Conservation (phyloP, 495 filamentous ascomycete genomes). For the Cenococcum geophilum region DNA sequence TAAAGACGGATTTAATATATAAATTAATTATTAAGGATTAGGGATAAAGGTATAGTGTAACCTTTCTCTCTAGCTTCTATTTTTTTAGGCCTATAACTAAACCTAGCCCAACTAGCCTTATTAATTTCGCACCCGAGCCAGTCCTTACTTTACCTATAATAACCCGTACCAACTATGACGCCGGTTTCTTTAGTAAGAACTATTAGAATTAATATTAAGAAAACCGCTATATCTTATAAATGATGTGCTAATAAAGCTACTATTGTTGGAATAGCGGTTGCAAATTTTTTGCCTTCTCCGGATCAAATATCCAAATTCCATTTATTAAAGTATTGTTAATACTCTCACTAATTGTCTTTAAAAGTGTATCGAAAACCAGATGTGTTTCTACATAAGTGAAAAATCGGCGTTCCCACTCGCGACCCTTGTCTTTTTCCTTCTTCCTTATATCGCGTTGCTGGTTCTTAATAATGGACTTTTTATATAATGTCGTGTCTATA, state of each 20-base stretch:
- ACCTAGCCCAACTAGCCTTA: no score
- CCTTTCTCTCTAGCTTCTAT: no score
- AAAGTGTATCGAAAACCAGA: conserved; percentile 52
- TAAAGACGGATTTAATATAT: no score
- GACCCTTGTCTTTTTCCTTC: conserved; percentile 68
- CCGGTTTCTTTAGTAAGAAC: no score
- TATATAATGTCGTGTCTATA: conserved; percentile 67
- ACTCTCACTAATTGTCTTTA: conserved; percentile 51
- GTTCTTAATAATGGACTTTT: conserved; percentile 89
- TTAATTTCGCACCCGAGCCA: no score
- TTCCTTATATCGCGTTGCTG: conserved; percentile 79
- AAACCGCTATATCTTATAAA: no score
- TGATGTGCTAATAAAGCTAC: neutral
- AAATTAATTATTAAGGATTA: no score
- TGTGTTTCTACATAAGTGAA: conserved; percentile 60
- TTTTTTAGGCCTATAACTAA: no score
- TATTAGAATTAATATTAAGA: no score
- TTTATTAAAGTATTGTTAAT: conserved; percentile 67
- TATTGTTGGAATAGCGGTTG: conserved; percentile 32
- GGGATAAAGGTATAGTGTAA: no score
- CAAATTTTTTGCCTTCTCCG: conserved; percentile 51
- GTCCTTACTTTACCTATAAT: no score
- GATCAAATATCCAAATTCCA: conserved; percentile 83
- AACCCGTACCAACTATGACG: no score
- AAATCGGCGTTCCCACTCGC: conserved; percentile 79